Evolutionary conservation across 129 eudicot genomes (phyloP), one percentile per base, ranked within the genome.

Genomic region (carrot (Daucus carota)): DNA sequence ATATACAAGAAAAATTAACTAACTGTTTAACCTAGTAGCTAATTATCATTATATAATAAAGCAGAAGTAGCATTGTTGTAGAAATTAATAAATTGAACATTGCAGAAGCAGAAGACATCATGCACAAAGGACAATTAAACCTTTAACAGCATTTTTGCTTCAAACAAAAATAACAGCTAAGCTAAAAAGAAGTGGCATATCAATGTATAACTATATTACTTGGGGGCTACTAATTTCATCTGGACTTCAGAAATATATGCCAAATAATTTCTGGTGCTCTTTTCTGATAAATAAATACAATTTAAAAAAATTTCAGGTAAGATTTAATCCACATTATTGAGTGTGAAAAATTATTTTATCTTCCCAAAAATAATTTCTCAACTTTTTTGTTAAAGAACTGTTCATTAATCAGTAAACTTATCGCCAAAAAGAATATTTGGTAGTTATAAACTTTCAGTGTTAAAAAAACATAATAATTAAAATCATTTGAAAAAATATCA

Each of bases 401-500:
- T 62, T 62, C 10, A 28, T 62, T 0, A 13, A 62, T 13, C 20
- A 62, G 38, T 62, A 62, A 13, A 62, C 4, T 5, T 29, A 14
- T 29, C 38, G 11, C 70, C 48, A 70, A n/a, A 9, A 29, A 31
- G 20, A 60, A 8, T 60, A 8, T 60, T 7, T 18, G 62, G 20
- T 20, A 52, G 18, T 18, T 7, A 67, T 34, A 67, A 18, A 16
- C n/a, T 32, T 67, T 32, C 22, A 65, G 5, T 1, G 24, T 70
- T 20, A 29, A 0, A 47, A 68, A 36, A 76, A 16, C 72, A 22
- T 22, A 44, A 65, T 22, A 62, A 14, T 15, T 38, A 63, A 48
- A 75, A 72, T 36, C 41, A 74, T 28, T 60, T 38, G 14, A 62
- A 22, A 47, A 48, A 13, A 73, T 47, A 65, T 28, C 86, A 76